A percentile compares a stretch with the other conserved stretches of the same genome.
Conservation (phyloP, 805 yeast species). For the Metschnikowia colocasiae region DNA sequence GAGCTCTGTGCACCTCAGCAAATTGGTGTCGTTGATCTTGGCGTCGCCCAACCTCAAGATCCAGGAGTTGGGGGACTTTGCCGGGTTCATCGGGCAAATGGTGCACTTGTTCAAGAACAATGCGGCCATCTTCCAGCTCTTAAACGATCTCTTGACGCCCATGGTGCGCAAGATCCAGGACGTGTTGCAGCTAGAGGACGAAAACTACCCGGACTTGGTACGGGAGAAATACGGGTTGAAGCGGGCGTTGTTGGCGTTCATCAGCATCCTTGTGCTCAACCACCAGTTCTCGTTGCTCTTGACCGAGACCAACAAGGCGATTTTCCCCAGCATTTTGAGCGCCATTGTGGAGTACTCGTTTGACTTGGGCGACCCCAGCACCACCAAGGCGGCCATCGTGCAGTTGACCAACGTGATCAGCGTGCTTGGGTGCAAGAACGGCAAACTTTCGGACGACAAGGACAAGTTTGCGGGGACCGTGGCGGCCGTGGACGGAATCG, state of each 20-base stretch:
- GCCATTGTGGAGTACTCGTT: slow-evolving; percentile 63
- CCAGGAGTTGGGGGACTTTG: slow-evolving; percentile 72
- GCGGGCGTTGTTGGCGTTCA: slow-evolving; percentile 63
- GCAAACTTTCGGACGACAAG: slow-evolving; percentile 53
- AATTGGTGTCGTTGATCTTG: slow-evolving; percentile 62
- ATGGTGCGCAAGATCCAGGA: slow-evolving; percentile 60
- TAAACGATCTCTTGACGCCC: slow-evolving; percentile 74
- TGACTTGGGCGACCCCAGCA: slow-evolving; percentile 57
- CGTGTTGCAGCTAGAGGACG: slow-evolving; percentile 39
- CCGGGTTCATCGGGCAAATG: slow-evolving; percentile 84
- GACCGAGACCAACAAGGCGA: slow-evolving; percentile 58
- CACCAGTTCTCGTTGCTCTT: slow-evolving; percentile 75
- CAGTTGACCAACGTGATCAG: slow-evolving; percentile 61
- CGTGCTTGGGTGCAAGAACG: slow-evolving; percentile 64
- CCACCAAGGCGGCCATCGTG: slow-evolving; percentile 66
- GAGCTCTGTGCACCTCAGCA: slow-evolving; percentile 51
- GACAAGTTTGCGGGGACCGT: slow-evolving; percentile 51
- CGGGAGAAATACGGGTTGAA: slow-evolving; percentile 66
- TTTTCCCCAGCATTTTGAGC: slow-evolving; percentile 59
- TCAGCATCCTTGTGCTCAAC: slow-evolving; percentile 70
- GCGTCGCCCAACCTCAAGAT: slow-evolving; percentile 52
- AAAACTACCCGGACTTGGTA: slow-evolving; percentile 53
- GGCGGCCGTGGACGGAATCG: slow-evolving; percentile 63
- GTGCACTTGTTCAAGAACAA: slow-evolving; percentile 71
- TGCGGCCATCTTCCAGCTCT: slow-evolving; percentile 64